Conservation (phyloP, 176 grass and related monocot genomes). For the Thinopyrum elongatum region DNA sequence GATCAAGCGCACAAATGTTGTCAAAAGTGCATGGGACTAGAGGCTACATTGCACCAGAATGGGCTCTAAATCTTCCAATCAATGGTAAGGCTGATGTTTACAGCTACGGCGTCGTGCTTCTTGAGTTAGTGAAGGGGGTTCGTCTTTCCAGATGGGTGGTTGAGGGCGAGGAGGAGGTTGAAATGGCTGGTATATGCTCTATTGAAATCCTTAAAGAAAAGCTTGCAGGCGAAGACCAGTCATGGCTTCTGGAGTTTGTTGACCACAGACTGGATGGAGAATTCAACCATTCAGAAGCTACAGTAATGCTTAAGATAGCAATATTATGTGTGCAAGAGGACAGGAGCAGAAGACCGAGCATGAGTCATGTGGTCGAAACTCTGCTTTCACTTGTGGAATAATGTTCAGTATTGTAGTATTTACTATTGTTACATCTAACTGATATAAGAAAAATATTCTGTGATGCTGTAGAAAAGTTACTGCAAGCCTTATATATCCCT, state of each 20-base stretch:
- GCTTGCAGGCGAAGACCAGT: constrained; percentile 20
- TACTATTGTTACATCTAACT: not conserved
- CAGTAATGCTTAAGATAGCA: constrained; percentile 32
- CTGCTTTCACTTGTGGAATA: constrained; percentile 25
- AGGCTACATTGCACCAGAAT: constrained; percentile 69
- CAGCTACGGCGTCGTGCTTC: constrained; percentile 51
- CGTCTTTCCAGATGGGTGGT: constrained; percentile 30
- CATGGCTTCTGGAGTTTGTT: constrained; percentile 43
- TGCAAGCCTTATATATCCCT: not conserved
- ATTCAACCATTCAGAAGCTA: constrained; percentile 35
- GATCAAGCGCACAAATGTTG: not conserved
- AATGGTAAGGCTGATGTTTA: constrained; percentile 56
- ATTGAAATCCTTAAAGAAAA: constrained; percentile 28
- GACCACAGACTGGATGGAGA: constrained; percentile 34
- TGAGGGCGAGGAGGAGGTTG: constrained; percentile 12
- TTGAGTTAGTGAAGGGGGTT: constrained; percentile 50
- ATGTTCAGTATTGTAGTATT: not conserved
- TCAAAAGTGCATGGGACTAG: constrained; percentile 55
- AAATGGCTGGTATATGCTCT: constrained; percentile 12
- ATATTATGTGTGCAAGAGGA: constrained; percentile 48
- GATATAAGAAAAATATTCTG: not conserved
- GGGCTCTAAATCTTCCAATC: constrained; percentile 56
- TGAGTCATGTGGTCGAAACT: constrained; percentile 26
- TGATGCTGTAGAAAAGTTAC: not conserved
- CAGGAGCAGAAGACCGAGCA: constrained; percentile 39